These are phyloP conservation scores for Vaccinium corymbosum DNA, from an alignment of 148 eudicot genomes.

Conservation along the genomic window DNA sequence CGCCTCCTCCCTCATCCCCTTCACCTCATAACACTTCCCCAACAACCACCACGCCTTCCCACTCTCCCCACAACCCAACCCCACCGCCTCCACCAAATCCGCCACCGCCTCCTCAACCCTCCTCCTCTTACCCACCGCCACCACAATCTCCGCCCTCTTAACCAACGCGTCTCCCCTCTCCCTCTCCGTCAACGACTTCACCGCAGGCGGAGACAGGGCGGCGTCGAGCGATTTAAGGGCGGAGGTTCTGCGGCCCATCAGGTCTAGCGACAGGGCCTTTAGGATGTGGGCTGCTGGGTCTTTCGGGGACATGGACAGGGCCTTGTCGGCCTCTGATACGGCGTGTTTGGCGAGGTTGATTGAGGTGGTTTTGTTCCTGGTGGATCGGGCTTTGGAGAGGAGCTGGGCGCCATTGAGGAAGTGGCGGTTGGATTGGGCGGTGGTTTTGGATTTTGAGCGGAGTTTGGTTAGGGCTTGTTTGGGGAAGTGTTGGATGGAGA, in stretches of 20 bases:
- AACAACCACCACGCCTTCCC: conserved; percentile 53
- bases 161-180: conserved; percentile 70
- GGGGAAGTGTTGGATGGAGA: conserved; percentile 48
- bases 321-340: conserved; percentile 59
- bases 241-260: conserved; percentile 47
- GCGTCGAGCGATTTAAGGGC: conserved; percentile 62
- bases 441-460: conserved; percentile 53
- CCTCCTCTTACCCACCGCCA: conserved; percentile 47
- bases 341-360: conserved; percentile 57
- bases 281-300: conserved; percentile 75
- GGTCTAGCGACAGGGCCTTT: conserved; percentile 52
- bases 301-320: conserved; percentile 46
- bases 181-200: conserved; percentile 32
- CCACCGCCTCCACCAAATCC: conserved; percentile 65
- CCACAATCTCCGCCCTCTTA: conserved; percentile 65
- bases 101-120: conserved; percentile 61
- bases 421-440: conserved; percentile 63
- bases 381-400: conserved; percentile 58
- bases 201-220: conserved; percentile 55
- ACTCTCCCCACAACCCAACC: conserved; percentile 39
- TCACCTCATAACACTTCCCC: conserved; percentile 69
- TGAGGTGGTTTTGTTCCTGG: conserved; percentile 42
- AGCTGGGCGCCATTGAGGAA: conserved; percentile 72
- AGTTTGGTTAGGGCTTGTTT: conserved; percentile 50
- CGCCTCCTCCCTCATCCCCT: conserved; percentile 53